Base-by-base conservation (phyloP, 768 basidiomycete genomes). In the Grammothele lineata region DNA sequence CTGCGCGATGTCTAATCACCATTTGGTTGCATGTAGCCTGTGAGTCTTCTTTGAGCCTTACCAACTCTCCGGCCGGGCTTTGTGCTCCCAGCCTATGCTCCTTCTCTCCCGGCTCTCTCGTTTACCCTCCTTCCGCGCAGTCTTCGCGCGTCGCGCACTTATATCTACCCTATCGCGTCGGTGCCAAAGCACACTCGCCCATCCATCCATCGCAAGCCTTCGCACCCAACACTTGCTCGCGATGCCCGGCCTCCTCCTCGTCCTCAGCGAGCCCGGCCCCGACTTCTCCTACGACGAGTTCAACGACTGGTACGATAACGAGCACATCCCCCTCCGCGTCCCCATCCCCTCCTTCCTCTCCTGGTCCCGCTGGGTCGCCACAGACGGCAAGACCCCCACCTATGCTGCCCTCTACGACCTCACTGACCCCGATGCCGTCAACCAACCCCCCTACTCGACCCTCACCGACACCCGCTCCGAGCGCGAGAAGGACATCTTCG, bases 281-380 rank as follows among this genome's bases (percentile, higher is more conserved):
- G 22, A 15, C 27, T 25, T 47, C 17, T 7, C 45, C 22, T 24
- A 40, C 5, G 45, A 18, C 14, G 37, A 47, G 22, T 47, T 30
- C 32, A 8, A 47, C 15, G 32, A 47, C 8, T 47, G 37, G 37
- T 79, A 77, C 57, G 51, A 63, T 26, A 58, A 74, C 34, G 77
- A 78, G 48, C 76, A 80, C 53, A 70, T 77, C n/a, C 67, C 67
- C 9, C 56, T 63, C 35, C 59, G 66, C 11, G 53, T 64, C 34
- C 27, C 50, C 24, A 43, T 63, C 30, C 55, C 66, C 43, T 55
- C 60, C 21, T 66, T 69, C 46, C 43, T 46, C 19, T 57, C 55
- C 19, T 65, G 59, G 25, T 55, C 56, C 1, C 63, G 68, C 9
- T 66, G 62, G 57, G 39, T 50, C 15, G 61, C 64, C n/a, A 37